Percentiles rank a stretch among this genome's conserved stretches.
Evolutionary conservation across 352 stramenopile species (phyloP).

Genomic region (Phytophthora aleatoria): DNA sequence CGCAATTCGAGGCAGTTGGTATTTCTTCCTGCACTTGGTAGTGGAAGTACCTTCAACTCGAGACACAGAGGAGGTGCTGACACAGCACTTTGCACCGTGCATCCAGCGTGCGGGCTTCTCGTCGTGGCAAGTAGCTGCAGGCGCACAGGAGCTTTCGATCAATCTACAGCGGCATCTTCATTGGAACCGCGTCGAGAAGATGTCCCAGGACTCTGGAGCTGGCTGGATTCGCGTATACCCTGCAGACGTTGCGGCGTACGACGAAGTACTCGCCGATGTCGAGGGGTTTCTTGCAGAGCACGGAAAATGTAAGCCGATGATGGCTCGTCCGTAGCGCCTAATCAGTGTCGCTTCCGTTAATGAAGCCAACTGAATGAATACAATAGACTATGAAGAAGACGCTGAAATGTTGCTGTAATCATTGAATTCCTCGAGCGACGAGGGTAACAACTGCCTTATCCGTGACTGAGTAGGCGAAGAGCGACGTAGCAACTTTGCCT

Average conservation of each 20-base stretch:
- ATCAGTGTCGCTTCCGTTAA: constrained; percentile 8
- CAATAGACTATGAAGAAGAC: constrained; percentile 30
- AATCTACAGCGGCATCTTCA: constrained; percentile 87
- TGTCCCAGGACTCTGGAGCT: constrained; percentile 84
- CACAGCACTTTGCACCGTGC: constrained; percentile 71
- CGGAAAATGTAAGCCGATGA: constrained; percentile 40
- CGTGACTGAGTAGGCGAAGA: constrained; percentile 80
- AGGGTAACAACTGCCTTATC: constrained; percentile 84
- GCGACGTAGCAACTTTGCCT: constrained; percentile 80
- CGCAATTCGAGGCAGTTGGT: constrained; percentile 77
- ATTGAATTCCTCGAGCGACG: constrained; percentile 70
- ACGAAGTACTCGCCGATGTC: constrained; percentile 77
- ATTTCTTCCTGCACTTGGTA: constrained; percentile 87
- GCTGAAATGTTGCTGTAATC: constrained; percentile 5
- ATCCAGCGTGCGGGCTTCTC: constrained; percentile 86
- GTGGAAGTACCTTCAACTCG: constrained; percentile 60
- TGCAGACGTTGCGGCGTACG: constrained; percentile 71
- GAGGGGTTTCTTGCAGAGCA: constrained; percentile 71
- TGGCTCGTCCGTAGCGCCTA: constrained; percentile 24
- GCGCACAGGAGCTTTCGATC: constrained; percentile 87
- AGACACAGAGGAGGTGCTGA: constrained; percentile 65
- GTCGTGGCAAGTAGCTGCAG: constrained; percentile 83
- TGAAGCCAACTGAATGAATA: constrained; percentile 26
- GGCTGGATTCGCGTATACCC: constrained; percentile 90
- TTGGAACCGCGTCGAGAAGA: constrained; percentile 89